A percentile compares a stretch with the other conserved stretches of the same genome.
Conservation (phyloP, 2,329 filamentous ascomycete genomes). For the Akanthomyces muscarius region DNA sequence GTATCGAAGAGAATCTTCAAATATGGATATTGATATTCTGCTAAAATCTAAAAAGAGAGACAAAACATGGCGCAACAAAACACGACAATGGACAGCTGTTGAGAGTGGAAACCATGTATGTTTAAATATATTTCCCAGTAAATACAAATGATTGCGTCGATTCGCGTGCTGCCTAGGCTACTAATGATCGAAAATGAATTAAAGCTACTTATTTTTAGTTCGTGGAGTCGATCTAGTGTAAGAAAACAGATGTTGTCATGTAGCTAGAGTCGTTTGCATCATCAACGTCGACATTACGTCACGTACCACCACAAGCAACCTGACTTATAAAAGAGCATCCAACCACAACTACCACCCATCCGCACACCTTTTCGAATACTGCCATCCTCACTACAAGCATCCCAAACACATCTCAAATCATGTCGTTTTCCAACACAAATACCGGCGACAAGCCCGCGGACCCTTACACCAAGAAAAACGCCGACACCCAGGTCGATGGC, state of each 20-base stretch:
- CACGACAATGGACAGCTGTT: too few species aligned
- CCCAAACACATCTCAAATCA: conserved; percentile 30
- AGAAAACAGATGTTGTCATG: not conserved
- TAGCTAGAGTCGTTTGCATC: not conserved
- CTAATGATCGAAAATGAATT: too few species aligned
- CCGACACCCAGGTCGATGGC: conserved; percentile 57
- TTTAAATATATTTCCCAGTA: too few species aligned
- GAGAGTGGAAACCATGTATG: too few species aligned
- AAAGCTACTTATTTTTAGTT: too few species aligned
- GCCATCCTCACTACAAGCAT: not conserved
- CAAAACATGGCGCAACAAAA: too few species aligned
- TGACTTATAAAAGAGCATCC: conserved; percentile 1
- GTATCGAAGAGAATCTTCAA: too few species aligned
- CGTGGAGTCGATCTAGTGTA: not conserved
- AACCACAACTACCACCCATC: not conserved
- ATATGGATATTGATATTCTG: too few species aligned
- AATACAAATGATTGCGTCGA: too few species aligned
- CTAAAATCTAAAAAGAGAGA: too few species aligned
- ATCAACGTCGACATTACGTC: conserved; percentile 19
- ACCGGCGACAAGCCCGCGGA: conserved; percentile 63
- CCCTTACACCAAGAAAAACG: conserved; percentile 74
- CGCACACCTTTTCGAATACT: not conserved
- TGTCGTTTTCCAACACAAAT: conserved; percentile 49
- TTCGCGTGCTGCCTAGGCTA: too few species aligned
- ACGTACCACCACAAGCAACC: not conserved